Conservation (phyloP, 2,329 filamentous ascomycete genomes). For the Pleomassaria siparia region DNA sequence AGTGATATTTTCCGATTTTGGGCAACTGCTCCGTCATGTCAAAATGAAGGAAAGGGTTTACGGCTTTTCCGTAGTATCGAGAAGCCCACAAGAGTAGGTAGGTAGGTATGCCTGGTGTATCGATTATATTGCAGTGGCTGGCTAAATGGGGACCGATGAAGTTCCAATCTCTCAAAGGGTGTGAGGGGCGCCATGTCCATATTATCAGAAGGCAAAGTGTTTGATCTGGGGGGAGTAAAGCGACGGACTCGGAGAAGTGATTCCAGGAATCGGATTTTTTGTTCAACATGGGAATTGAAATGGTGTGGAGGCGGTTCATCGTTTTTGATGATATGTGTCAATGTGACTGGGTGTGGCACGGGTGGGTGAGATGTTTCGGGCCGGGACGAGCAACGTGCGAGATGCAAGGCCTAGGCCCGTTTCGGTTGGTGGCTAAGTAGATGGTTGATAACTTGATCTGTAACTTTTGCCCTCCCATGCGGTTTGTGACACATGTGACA, state of each 20-base stretch:
- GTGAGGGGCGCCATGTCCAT: not conserved
- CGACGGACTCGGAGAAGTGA: not conserved
- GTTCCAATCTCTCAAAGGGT: not conserved
- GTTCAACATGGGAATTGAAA: not conserved
- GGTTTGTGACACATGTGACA: not conserved
- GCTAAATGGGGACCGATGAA: not conserved
- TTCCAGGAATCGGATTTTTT: not conserved
- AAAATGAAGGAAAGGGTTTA: not conserved
- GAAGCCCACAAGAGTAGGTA: not conserved
- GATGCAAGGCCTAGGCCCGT: slow-evolving; percentile 8
- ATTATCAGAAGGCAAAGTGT: not conserved
- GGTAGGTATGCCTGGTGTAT: not conserved
- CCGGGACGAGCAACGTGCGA: slow-evolving; percentile 15
- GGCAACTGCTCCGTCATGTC: not conserved
- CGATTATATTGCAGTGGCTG: slow-evolving; percentile 6
- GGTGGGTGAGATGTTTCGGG: slow-evolving; percentile 9
- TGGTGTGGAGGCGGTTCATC: slow-evolving; percentile 10
- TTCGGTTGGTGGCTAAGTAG: slow-evolving; percentile 11
- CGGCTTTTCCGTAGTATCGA: not conserved
- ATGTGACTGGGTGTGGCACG: no score
- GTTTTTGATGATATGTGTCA: slow-evolving; percentile 15
- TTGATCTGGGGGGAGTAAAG: not conserved
- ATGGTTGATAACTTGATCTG: slow-evolving; percentile 1
- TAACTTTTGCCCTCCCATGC: not conserved
- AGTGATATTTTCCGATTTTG: slow-evolving; percentile 1